Percentiles rank a stretch among this genome's conserved stretches.
phyloP scores from a whole-genome alignment of 805 yeast species.

The Metschnikowia henanensis region DNA sequence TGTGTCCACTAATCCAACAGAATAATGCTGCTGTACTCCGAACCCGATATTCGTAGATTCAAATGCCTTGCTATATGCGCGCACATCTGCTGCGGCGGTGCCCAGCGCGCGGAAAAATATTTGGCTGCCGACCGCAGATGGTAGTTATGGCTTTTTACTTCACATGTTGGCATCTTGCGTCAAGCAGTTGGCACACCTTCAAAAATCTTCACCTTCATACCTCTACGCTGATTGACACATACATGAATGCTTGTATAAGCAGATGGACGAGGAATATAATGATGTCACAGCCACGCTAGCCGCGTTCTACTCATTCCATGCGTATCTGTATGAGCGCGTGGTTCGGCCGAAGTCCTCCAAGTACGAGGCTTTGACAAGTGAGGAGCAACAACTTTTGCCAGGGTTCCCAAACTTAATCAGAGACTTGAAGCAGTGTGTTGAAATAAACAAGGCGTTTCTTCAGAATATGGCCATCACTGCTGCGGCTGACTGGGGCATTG shows the following conservation, averaged over 20 bases:
- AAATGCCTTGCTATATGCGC: no score
- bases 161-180: no score
- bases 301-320: slow-evolving; percentile 34
- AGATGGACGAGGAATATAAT: slow-evolving; percentile 30
- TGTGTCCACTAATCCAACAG: no score
- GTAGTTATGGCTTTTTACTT: no score
- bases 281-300: slow-evolving; percentile 39
- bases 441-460: slow-evolving; percentile 45
- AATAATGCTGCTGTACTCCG: no score
- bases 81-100: no score
- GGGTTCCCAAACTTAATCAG: slow-evolving; percentile 49
- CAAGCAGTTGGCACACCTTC: no score
- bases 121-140: no score
- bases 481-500: slow-evolving; percentile 52
- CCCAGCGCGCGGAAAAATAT: no score
- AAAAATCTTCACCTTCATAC: no score
- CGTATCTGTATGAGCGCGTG: slow-evolving; percentile 33
- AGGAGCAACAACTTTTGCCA: slow-evolving; percentile 45
- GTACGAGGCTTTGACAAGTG: slow-evolving; percentile 29
- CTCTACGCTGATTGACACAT: no score
- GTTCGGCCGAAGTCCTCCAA: slow-evolving; percentile 32
- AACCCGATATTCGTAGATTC: no score
- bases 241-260: background rate
- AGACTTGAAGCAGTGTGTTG: slow-evolving; percentile 42
- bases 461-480: slow-evolving; percentile 41